Conservation (phyloP, 2,329 filamentous ascomycete genomes). For the Ustilaginoidea virens region DNA sequence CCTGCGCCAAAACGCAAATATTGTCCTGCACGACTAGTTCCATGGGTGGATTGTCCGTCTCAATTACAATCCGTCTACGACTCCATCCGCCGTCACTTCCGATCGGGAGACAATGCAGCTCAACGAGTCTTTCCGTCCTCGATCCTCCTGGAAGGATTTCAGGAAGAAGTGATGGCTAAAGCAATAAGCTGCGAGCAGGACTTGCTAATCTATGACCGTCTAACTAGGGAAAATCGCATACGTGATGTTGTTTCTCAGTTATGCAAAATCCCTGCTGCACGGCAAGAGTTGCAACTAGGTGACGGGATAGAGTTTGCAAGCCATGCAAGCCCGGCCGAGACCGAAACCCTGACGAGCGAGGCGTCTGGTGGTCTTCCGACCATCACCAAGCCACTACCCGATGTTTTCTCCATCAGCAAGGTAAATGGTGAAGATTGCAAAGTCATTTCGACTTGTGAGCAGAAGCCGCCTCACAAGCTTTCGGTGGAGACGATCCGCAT, state of each 20-base stretch:
- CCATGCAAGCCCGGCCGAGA: neutral
- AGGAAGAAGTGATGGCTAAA: neutral
- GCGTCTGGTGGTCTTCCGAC: neutral
- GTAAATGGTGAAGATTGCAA: neutral
- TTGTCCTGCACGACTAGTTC: neutral
- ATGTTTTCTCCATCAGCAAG: neutral
- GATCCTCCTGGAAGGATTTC: neutral
- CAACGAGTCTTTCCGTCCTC: neutral
- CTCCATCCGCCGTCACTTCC: neutral
- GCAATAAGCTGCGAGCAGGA: neutral
- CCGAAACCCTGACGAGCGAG: neutral
- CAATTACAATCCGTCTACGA: neutral
- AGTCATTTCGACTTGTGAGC: neutral
- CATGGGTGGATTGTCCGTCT: neutral
- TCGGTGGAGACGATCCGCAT: neutral
- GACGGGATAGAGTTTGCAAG: neutral
- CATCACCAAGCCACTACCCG: neutral
- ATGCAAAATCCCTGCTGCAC: slow-evolving; percentile 1
- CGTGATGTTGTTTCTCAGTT: neutral
- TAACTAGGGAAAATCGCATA: neutral
- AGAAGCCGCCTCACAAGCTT: slow-evolving; percentile 2
- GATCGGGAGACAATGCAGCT: neutral
- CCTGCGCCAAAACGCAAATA: slow-evolving; percentile 1
- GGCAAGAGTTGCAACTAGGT: neutral
- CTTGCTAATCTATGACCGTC: neutral